A percentile compares a stretch with the other conserved stretches of the same genome.
These are phyloP conservation scores for Bryoerythrophyllum caledonicum DNA, from an alignment of 225 moss, liverwort and hornwort species.

Conservation along the genomic window DNA sequence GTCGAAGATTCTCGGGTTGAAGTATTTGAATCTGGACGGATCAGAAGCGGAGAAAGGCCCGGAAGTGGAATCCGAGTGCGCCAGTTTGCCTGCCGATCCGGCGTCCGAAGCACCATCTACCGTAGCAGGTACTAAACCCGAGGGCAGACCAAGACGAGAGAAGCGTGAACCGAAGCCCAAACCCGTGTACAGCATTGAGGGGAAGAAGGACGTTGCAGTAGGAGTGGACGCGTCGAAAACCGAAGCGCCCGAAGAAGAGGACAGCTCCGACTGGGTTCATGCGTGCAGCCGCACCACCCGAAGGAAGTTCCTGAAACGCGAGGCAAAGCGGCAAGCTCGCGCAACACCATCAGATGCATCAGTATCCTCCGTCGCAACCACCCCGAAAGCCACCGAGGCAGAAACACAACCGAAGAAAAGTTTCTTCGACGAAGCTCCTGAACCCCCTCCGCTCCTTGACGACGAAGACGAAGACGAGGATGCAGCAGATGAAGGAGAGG, in stretches of 20 bases:
- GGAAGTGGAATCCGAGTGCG: neutral
- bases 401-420: constrained; percentile 17
- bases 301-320: constrained; percentile 73
- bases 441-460: constrained; percentile 21
- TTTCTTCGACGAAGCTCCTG: constrained; percentile 46
- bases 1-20: constrained; percentile 79
- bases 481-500: constrained; percentile 22
- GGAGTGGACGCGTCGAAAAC: constrained; percentile 63
- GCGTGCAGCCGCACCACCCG: constrained; percentile 81
- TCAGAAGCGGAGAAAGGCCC: constrained; percentile 31
- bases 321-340: constrained; percentile 54
- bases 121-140: constrained; percentile 30
- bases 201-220: constrained; percentile 60
- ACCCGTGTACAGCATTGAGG: constrained; percentile 44
- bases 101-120: constrained; percentile 35
- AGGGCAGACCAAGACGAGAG: constrained; percentile 36
- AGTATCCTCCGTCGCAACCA: constrained; percentile 5
- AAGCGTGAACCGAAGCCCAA: constrained; percentile 44
- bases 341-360: neutral
- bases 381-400: constrained; percentile 4
- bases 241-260: constrained; percentile 49
- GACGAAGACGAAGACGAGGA: constrained; percentile 18
- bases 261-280: constrained; percentile 56
- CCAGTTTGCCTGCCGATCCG: constrained; percentile 37
- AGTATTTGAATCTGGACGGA: constrained; percentile 51